Percentiles rank a stretch among this genome's conserved stretches.
These are phyloP conservation scores for Holtermanniella nyarrowii DNA, from an alignment of 768 basidiomycete species.

Conservation along the genomic window DNA sequence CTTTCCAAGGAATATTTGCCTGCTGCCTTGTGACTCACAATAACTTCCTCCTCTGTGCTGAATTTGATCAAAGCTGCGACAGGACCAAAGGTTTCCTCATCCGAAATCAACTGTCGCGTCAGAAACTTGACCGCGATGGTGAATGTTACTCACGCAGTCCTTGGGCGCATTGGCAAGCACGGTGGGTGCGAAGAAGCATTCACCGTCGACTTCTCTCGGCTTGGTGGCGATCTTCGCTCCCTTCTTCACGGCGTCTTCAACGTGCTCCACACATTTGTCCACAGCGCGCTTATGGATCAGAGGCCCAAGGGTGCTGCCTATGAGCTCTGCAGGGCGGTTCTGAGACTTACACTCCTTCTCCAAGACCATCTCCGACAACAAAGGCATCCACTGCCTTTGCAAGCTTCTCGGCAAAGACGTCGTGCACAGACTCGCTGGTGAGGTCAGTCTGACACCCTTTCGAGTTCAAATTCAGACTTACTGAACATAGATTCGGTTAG, in stretches of 20 bases:
- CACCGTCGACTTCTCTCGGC: conserved; percentile 38
- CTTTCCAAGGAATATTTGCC: too few relatives aligned
- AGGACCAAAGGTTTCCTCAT: conserved; percentile 90
- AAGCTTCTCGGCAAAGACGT: conserved; percentile 79
- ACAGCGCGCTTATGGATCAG: conserved; percentile 79
- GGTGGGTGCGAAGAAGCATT: conserved; percentile 80
- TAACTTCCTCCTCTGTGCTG: conserved; percentile 85
- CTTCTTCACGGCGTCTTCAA: conserved; percentile 71
- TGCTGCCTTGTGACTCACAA: conserved; percentile 45
- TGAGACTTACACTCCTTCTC: conserved; percentile 49
- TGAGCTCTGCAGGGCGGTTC: not conserved
- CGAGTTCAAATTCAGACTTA: not conserved
- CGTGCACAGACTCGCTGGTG: conserved; percentile 46
- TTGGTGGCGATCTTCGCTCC: conserved; percentile 61
- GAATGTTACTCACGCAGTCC: conserved; percentile 44
- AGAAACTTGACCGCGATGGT: conserved; percentile 2
- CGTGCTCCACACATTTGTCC: conserved; percentile 59
- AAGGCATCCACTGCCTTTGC: conserved; percentile 50
- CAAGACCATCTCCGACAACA: conserved; percentile 80
- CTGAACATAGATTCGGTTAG: conserved; percentile 14
- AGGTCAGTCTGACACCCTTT: not conserved
- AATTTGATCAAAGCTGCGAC: conserved; percentile 58
- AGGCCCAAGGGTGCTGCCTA: conserved; percentile 67
- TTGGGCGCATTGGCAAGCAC: conserved; percentile 73
- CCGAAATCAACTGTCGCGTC: conserved; percentile 45